Evolutionary conservation across 257 asterid genomes (phyloP).

Genomic region (Fraxinus cuspidata): DNA sequence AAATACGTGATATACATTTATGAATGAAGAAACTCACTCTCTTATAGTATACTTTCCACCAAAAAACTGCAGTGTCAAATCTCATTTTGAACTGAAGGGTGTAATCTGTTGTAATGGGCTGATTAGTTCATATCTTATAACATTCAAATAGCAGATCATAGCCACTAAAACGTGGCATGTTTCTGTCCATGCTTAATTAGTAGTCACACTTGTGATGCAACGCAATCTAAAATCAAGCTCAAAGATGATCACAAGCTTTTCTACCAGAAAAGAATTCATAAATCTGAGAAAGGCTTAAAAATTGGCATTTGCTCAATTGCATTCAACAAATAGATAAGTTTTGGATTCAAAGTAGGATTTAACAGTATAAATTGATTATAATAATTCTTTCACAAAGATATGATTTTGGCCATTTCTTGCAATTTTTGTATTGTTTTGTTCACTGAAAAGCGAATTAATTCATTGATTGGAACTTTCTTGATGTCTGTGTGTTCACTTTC

Average conservation of each 20-base stretch:
- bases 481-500: conserved; percentile 1
- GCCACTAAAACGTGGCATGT: neutral
- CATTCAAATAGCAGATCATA: neutral
- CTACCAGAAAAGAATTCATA: neutral
- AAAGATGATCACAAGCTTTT: neutral
- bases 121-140: neutral
- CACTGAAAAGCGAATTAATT: conserved; percentile 14
- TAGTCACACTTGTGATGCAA: neutral
- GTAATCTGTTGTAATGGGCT: neutral
- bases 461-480: neutral
- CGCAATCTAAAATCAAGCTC: neutral
- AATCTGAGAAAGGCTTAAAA: neutral
- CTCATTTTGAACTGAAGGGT: neutral
- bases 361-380: neutral
- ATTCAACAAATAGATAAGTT: neutral
- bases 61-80: neutral
- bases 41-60: too few species aligned
- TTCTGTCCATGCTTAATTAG: neutral
- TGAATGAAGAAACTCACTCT: neutral
- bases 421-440: neutral
- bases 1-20: neutral
- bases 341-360: neutral
- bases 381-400: neutral
- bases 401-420: neutral
- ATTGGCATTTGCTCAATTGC: neutral